Conservation (phyloP, 2,329 filamentous ascomycete species). For the Aspergillus aculeatus region DNA sequence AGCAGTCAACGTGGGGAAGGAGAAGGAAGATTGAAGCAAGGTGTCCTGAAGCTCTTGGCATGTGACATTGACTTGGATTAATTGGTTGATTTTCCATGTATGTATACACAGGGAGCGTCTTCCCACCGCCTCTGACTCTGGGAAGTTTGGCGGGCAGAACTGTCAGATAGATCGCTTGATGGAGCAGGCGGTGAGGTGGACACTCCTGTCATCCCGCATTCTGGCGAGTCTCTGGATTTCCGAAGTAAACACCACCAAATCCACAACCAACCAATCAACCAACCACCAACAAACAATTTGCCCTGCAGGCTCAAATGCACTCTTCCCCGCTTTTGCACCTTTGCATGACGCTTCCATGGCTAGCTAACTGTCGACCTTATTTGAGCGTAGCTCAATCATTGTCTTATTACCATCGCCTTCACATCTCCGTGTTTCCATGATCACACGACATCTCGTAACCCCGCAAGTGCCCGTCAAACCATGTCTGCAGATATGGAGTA, state of each 20-base stretch:
- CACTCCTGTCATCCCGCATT: neutral
- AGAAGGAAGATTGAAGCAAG: constrained; percentile 29
- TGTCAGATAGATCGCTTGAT: neutral
- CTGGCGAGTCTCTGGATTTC: neutral
- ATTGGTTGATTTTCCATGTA: neutral
- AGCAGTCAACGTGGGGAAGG: constrained; percentile 8
- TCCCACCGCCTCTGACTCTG: no score
- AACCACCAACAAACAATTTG: neutral
- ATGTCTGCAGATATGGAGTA: neutral
- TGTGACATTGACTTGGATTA: constrained; percentile 19
- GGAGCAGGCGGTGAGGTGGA: neutral
- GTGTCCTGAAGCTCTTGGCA: constrained; percentile 45
- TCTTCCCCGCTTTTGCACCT: neutral
- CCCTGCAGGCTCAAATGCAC: neutral
- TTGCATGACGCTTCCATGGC: neutral
- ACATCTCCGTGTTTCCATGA: neutral
- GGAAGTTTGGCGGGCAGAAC: no score
- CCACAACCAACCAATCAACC: no score
- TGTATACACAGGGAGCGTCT: neutral
- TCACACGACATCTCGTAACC: neutral
- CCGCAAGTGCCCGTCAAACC: neutral
- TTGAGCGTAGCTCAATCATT: neutral
- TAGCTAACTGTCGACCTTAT: neutral
- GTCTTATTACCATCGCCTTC: neutral
- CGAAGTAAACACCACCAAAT: neutral